Base-by-base conservation (phyloP, 2,329 filamentous ascomycete genomes). In the Colletotrichum orbiculare region DNA sequence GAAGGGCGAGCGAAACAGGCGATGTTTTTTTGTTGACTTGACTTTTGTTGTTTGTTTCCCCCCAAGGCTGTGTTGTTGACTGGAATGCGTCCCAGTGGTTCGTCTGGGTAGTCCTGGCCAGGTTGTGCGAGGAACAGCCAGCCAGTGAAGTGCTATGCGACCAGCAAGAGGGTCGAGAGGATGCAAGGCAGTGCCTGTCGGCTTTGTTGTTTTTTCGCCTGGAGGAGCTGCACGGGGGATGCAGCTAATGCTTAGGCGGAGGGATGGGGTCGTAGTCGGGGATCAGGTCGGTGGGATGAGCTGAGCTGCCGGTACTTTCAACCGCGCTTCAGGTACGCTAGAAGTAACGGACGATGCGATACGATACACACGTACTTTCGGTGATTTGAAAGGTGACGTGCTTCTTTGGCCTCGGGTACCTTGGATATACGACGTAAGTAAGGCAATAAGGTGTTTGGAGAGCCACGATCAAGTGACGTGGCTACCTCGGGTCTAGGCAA, bases 1-100 rank as follows among this genome's bases (percentile, higher is more conserved):
- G 13, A 17, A 17, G 35, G 45, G 34, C 38, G 45, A 12, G 50
- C 34, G 45, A 52, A 50, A 17, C 42, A 48, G 41, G 62, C 47
- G 50, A 61, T 65, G 57, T 60, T 60, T 65, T 65, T 65, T 65
- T 64, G 56, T 65, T 64, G 61, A 64, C 60, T 59, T 54, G 61
- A 49, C 57, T 54, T 15, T 55, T 65, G 57, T 65, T 65, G 58
- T 62, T 61, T 52, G 50, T 62, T 50, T 25, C 62, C 56, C 50
- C 57, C 60, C 57, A 46, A 46, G 46, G 56, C 43, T 64, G 61
- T 55, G 61, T 64, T 56, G 62, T 65, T 65, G 52, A 66, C 58
- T 62, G 58, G 63, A 66, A 66, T 66, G 63, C 58, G 58, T 33
- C 52, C 37, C 58, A 56, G 63, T 47, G 57, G 58, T 62, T 54